Base-by-base conservation (phyloP, 345 rosid species). In the Kernera saxatilis region DNA sequence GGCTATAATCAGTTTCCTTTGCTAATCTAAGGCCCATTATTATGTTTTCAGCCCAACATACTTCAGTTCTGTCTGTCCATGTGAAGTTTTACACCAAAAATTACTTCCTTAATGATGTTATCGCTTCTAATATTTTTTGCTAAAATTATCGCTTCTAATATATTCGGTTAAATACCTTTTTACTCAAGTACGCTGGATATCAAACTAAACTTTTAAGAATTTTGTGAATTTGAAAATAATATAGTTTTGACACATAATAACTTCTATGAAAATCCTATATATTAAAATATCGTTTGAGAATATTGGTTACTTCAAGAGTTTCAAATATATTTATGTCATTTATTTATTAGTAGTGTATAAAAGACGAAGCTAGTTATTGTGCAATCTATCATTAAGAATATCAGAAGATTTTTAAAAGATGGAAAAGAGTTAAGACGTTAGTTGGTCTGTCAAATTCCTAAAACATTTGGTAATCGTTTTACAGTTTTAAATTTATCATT, bases 401-500 rank as follows among this genome's bases (percentile, higher is more conserved):
- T 48, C 15, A 40, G 36, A 35, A 56, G 63, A 45, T 13, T 30
- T 6, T 8, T 11, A 65, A 17, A 40, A 27, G 5, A 21, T 46
- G 29, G 15, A 37, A 54, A 57, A 27, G 10, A 67, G 37, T 43
- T 23, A 55, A 55, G 41, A 73, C 8, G 60, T 57, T 67, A 59
- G 78, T 51, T 60, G 50, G 55, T 51, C 56, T 59, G 62, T 74
- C 78, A 23, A 43, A 60, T 25, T 67, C 56, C 49, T 30, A 21
- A 48, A 27, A 15, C 17, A 67, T 27, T 32, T 39, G 54, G 11
- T 50, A 58, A 43, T 51, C n/a, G 22, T 8, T 40, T 58, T 33
- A 50, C 32, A 33, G 11, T 37, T 32, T 36, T n/a, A 30, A 30
- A 23, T 48, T 13, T 11, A 30, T 12, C 46, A 39, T 22, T 65